phyloP scores from a whole-genome alignment of 2,329 filamentous ascomycete species.

The Macroventuria anomochaeta region DNA sequence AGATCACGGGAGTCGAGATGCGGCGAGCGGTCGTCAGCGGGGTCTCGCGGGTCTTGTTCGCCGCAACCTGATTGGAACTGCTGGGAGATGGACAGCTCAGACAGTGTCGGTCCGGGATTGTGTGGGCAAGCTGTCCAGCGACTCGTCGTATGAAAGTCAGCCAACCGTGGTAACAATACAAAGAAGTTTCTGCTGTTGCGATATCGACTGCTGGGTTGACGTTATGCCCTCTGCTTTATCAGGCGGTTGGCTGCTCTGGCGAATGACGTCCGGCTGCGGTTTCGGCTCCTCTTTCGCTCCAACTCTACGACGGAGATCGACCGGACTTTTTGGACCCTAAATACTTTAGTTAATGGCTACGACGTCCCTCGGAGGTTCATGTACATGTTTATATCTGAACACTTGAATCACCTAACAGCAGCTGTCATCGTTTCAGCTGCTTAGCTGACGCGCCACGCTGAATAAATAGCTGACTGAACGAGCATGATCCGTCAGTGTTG shows the following conservation, averaged over 20 bases:
- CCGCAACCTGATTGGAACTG: constrained; percentile 34
- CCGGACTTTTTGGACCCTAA: constrained; percentile 11
- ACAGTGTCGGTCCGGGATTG: constrained; percentile 9
- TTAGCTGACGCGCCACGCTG: constrained; percentile 23
- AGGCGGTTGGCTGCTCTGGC: constrained; percentile 23
- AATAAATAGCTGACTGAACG: constrained; percentile 17
- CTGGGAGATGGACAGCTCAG: constrained; percentile 4
- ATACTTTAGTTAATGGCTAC: too few relatives aligned
- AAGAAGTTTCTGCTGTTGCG: constrained; percentile 21
- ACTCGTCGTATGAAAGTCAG: constrained; percentile 19
- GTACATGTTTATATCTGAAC: background rate
- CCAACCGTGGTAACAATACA: constrained; percentile 13
- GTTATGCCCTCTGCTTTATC: constrained; percentile 10
- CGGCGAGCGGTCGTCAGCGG: constrained; percentile 37
- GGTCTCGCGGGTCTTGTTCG: constrained; percentile 32
- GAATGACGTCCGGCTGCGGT: constrained; percentile 16
- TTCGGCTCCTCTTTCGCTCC: constrained; percentile 28
- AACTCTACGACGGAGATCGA: constrained; percentile 4
- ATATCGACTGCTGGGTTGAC: constrained; percentile 14
- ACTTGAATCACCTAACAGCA: constrained; percentile 14
- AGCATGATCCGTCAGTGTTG: constrained; percentile 3
- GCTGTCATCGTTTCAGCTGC: constrained; percentile 14
- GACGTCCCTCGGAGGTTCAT: background rate
- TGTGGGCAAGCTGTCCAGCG: constrained; percentile 5
- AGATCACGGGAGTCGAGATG: constrained; percentile 22